Evolutionary conservation across 495 filamentous ascomycete species (phyloP).

Genomic region (Bacidia gigantensis): DNA sequence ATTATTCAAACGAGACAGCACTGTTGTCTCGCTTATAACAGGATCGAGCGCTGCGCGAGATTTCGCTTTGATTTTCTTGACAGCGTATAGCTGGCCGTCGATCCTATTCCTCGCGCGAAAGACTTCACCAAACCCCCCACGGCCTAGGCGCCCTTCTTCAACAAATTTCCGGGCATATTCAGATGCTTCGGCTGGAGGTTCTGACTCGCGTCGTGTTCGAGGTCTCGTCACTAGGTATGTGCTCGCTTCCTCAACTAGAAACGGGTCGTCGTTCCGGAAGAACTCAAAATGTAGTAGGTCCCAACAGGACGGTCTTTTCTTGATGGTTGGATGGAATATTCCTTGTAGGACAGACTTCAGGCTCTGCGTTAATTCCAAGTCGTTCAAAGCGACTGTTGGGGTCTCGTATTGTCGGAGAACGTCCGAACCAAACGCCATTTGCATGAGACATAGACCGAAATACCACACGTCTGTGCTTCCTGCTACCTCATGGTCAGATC

Average conservation of each 20-base stretch:
- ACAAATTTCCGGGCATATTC: slow-evolving; percentile 80
- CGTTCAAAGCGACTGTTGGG: slow-evolving; percentile 48
- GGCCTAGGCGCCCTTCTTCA: slow-evolving; percentile 76
- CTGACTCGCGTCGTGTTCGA: slow-evolving; percentile 35
- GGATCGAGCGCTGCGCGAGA: slow-evolving; percentile 67
- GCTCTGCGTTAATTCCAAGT: slow-evolving; percentile 55
- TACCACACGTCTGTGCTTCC: slow-evolving; percentile 74
- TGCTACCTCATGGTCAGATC: slow-evolving; percentile 25
- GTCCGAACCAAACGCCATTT: slow-evolving; percentile 85
- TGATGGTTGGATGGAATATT: slow-evolving; percentile 69
- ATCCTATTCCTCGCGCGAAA: slow-evolving; percentile 90
- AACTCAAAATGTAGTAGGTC: slow-evolving; percentile 85
- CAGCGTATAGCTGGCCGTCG: slow-evolving; percentile 82
- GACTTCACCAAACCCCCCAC: slow-evolving; percentile 94
- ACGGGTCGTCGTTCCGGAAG: slow-evolving; percentile 44
- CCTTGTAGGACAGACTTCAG: slow-evolving; percentile 65
- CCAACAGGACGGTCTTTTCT: slow-evolving; percentile 76
- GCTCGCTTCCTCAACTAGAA: slow-evolving; percentile 10
- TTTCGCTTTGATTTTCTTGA: slow-evolving; percentile 87
- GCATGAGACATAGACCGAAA: slow-evolving; percentile 73
- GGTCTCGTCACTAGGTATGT: slow-evolving; percentile 31
- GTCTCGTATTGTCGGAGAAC: slow-evolving; percentile 65
- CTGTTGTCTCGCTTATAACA: slow-evolving; percentile 79
- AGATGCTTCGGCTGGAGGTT: slow-evolving; percentile 35
- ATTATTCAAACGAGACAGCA: slow-evolving; percentile 85